Evolutionary conservation across 2,329 filamentous ascomycete species (phyloP), one percentile per base, ranked within the genome.

Genomic region (Trichoderma simmonsii): DNA sequence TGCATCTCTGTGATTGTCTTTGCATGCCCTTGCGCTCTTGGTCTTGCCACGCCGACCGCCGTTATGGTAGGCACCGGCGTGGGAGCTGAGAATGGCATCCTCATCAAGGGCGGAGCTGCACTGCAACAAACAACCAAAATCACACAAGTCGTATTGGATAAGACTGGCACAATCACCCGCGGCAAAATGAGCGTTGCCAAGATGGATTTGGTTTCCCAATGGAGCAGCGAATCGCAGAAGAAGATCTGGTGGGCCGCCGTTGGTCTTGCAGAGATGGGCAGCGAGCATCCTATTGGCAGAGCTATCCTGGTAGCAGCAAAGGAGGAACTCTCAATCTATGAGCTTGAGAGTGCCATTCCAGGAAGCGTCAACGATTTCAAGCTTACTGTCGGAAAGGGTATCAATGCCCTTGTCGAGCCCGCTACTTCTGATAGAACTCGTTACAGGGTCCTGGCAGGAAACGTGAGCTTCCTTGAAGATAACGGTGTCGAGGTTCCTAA

Each of bases 21-120:
- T 81, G 96, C 96, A 5, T 99, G 96, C 79, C 96, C 96, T 21
- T 99, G 96, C 79, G 96, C 96, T 1, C 89, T 99, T n/a, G 96
- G 96, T 71, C 87, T 99, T 21, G 95, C 94, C 28, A 98, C 96
- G 1, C 96, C 96, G 3, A 99, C 96, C 0, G 96, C 96, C 3
- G 95, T 99, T 80, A 98, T 99, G 96, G 96, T 99, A 34, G 96
- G 96, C 57, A 98, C 96, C n/a, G 96, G 96, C 72, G 91, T 98
- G 36, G 96, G 96, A 65, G 96, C 96, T 3, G 93, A 98, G 81
- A 92, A 97, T 76, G 96, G 96, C 28, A 99, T 99, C 76, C 86
- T 99, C n/a, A 94, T 98, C 80, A 99, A 99, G 83, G 95, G 96
- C 70, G 96, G 96, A 71, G 95, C 93, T 54, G 94, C 95, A 34